Percentiles rank a stretch among this genome's conserved stretches.
Conservation (phyloP, 225 moss, liverwort and hornwort species). For the Pseudoscleropodium purum region DNA sequence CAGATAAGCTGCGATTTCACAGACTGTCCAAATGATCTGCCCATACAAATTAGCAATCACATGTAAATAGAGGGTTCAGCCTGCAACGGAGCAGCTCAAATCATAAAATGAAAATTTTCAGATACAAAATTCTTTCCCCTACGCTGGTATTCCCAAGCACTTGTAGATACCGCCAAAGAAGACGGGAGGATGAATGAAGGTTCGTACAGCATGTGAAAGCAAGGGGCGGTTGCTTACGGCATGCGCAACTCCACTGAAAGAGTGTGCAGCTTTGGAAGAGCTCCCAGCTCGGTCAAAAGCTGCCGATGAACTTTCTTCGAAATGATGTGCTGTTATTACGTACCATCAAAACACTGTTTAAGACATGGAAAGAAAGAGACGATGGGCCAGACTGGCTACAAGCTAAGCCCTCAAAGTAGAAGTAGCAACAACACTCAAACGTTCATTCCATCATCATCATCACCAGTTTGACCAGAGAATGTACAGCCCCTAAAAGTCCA, state of each 20-base stretch:
- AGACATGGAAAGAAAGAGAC: neutral
- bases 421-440: neutral
- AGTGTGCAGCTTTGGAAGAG: slow-evolving; percentile 65
- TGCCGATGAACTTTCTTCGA: slow-evolving; percentile 47
- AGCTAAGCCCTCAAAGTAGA: neutral
- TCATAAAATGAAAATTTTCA: neutral
- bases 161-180: neutral
- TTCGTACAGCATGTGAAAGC: neutral
- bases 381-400: neutral
- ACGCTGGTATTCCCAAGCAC: neutral
- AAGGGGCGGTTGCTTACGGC: slow-evolving; percentile 41
- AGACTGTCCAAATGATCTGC: slow-evolving; percentile 69
- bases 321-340: slow-evolving; percentile 48
- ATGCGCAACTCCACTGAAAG: slow-evolving; percentile 70
- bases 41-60: neutral
- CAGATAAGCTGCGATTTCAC: slow-evolving; percentile 68
- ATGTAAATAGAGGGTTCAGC: neutral
- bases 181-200: neutral
- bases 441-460: neutral
- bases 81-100: neutral
- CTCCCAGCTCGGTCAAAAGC: slow-evolving; percentile 55
- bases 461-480: neutral
- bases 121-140: neutral
- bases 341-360: neutral
- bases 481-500: neutral